Percentiles rank a stretch among this genome's conserved stretches.
These are phyloP conservation scores for Fusarium metavorans DNA, from an alignment of 2,329 filamentous ascomycete species.

Conservation along the genomic window DNA sequence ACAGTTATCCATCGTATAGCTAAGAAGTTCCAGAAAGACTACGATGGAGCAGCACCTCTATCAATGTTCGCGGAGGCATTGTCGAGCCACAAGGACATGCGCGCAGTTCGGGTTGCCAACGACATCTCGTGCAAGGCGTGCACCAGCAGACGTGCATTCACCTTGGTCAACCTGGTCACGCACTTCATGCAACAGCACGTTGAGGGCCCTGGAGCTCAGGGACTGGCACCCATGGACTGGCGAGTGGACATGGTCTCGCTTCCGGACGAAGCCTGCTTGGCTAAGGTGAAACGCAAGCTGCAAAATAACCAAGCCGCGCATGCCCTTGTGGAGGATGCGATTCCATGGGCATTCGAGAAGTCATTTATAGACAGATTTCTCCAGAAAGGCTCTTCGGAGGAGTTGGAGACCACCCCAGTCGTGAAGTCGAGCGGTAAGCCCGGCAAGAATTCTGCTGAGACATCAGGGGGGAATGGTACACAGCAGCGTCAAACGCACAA, in stretches of 20 bases:
- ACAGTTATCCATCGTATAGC: constrained; percentile 73
- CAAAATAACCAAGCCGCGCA: constrained; percentile 50
- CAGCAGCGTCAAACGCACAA: not conserved
- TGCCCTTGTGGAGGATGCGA: constrained; percentile 53
- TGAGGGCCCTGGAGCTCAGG: constrained; percentile 40
- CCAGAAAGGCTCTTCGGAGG: constrained; percentile 1
- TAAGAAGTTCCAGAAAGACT: constrained; percentile 68
- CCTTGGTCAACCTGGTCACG: constrained; percentile 70
- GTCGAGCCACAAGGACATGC: constrained; percentile 68
- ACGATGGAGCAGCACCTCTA: constrained; percentile 68
- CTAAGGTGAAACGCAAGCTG: constrained; percentile 44
- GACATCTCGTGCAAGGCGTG: constrained; percentile 69
- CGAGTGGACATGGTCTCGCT: constrained; percentile 60
- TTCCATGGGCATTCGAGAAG: constrained; percentile 51
- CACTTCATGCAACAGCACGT: constrained; percentile 65
- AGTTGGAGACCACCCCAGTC: not conserved
- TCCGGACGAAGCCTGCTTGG: constrained; percentile 50
- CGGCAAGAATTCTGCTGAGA: not conserved
- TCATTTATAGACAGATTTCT: constrained; percentile 14
- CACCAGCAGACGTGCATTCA: constrained; percentile 57
- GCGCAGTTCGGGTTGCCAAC: constrained; percentile 65
- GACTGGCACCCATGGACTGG: constrained; percentile 55
- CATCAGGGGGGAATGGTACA: not conserved
- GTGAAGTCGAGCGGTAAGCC: not conserved
- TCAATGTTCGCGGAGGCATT: constrained; percentile 70